These are phyloP conservation scores for Rhynchosporium agropyri DNA, from an alignment of 2,329 filamentous ascomycete species.

Conservation along the genomic window DNA sequence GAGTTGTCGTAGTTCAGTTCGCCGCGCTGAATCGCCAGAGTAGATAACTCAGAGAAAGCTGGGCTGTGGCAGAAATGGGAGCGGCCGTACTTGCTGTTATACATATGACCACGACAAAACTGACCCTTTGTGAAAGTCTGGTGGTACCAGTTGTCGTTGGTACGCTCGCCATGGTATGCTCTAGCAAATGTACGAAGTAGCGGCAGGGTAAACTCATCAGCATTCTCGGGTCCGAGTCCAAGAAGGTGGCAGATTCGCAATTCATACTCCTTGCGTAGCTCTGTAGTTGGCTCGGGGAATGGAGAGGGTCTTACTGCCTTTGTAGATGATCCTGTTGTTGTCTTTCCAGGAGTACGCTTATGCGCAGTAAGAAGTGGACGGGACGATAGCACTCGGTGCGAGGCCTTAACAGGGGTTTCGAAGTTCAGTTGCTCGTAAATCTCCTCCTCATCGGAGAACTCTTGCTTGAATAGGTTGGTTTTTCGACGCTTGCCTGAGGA, in stretches of 20 bases:
- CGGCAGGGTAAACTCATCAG: not conserved
- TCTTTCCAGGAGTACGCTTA: not conserved
- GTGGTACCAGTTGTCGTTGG: not conserved
- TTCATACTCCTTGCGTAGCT: not conserved
- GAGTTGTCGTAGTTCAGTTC: not conserved
- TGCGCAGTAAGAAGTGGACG: not conserved
- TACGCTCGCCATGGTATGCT: not conserved
- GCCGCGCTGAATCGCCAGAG: constrained; percentile 2
- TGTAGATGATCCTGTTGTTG: not conserved
- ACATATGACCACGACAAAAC: not conserved
- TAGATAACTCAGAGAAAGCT: not conserved
- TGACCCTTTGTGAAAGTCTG: constrained; percentile 2
- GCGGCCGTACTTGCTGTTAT: not conserved
- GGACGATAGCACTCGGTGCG: not conserved
- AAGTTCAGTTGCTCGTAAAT: not conserved
- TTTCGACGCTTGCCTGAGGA: constrained; percentile 3
- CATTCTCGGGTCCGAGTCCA: not conserved
- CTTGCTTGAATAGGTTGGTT: not conserved
- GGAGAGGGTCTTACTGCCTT: not conserved
- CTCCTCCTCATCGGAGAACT: not conserved
- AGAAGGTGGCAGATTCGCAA: constrained; percentile 1
- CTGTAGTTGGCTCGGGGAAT: not conserved
- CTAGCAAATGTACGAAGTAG: constrained; percentile 9
- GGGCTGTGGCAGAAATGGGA: not conserved
- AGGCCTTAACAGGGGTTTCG: constrained; percentile 11